These are phyloP conservation scores for Xylaria cubensis DNA, from an alignment of 495 filamentous ascomycete genomes.

Conservation along the genomic window DNA sequence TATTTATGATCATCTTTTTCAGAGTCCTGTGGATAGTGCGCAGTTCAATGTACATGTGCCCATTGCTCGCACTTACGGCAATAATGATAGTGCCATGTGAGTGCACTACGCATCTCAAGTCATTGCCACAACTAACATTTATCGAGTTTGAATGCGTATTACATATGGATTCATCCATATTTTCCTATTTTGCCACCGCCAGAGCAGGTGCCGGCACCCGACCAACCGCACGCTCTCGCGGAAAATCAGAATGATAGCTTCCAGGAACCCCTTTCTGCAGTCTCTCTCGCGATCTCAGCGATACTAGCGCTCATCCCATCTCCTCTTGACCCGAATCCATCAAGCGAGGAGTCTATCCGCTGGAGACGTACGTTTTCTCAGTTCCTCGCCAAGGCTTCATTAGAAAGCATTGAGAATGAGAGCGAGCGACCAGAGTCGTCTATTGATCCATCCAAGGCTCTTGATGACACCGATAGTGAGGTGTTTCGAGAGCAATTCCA, in stretches of 20 bases:
- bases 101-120: conserved; percentile 12
- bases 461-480: conserved; percentile 52
- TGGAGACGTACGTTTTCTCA: conserved; percentile 62
- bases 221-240: conserved; percentile 53
- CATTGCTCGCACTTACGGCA: conserved; percentile 36
- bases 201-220: conserved; percentile 47
- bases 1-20: conserved; percentile 41
- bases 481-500: conserved; percentile 59
- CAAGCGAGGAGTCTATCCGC: conserved; percentile 51
- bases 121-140: conserved; percentile 34
- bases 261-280: conserved; percentile 56
- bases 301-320: conserved; percentile 62
- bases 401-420: conserved; percentile 61
- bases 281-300: conserved; percentile 63
- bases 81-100: conserved; percentile 39
- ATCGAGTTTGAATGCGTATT: conserved; percentile 63
- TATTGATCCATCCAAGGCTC: conserved; percentile 58
- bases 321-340: conserved; percentile 56
- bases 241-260: conserved; percentile 53
- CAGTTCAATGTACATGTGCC: conserved; percentile 37
- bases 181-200: conserved; percentile 66
- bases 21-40: conserved; percentile 32
- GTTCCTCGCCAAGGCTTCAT: conserved; percentile 60
- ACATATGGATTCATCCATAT: conserved; percentile 65
- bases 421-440: conserved; percentile 62